Base-by-base conservation (phyloP, 2,329 filamentous ascomycete species). In the Colletotrichum costaricense region DNA sequence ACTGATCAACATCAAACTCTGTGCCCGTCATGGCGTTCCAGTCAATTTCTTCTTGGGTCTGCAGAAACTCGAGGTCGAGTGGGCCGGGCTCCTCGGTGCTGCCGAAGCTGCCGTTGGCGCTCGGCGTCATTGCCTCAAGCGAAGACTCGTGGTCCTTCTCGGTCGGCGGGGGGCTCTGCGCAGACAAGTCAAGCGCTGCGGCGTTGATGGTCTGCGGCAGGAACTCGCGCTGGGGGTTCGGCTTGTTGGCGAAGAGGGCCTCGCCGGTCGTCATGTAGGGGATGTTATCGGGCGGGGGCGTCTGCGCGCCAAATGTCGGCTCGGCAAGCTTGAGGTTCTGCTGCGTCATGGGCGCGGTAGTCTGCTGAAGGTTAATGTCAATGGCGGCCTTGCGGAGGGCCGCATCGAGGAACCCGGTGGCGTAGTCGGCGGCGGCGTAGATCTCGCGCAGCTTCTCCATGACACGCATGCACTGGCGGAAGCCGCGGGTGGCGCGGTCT, bases 361-460 rank as follows among this genome's bases (percentile, higher is more conserved):
- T 78, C 16, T 79, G 80, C 5, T 79, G 78, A 19, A 80, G 77
- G 60, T 79, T 82, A 52, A 95, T 86, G 69, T 94, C 91, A 75
- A 97, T 95, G 69, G 94, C 92, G 9, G 94, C 94, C 84, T 97
- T 97, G 75, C 94, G 92, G 75, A 98, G 93, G 1, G 95, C 95
- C 1, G 95, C 95, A 80, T 97, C 94, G n/a, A 98, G 88, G 85
- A 98, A 98, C 2, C 94, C 94, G 1, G 94, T 96, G n/a, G 95
- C 95, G 78, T 97, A 98, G 82, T 98, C 95, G n/a, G 96, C 96
- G 0, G 95, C 95, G 0, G 95, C 92, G 79, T 98, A 98, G 35
- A 95, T 94, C 79, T 98, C 95, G 49, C 95, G 91, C 22, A 98
- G 88, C 75, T 93, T 93, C 80, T 95, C 92, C 87, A 98, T 93